phyloP scores from a whole-genome alignment of 2,329 filamentous ascomycete species.

The Cladosporium velox region DNA sequence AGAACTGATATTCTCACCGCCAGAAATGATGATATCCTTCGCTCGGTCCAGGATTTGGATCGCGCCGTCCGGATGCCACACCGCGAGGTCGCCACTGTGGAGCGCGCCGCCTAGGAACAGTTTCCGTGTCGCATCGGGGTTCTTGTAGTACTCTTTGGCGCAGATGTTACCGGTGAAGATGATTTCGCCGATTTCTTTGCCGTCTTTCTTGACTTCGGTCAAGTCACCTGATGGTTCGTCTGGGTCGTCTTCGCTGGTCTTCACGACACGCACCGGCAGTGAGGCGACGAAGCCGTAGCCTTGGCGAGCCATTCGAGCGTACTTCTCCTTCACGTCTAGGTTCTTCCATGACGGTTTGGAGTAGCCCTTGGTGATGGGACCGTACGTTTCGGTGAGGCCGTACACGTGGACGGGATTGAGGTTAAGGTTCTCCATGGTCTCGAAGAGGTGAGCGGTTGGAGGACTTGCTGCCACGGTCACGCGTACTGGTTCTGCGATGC shows the following conservation, averaged over 20 bases:
- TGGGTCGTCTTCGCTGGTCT: constrained; percentile 64
- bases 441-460: constrained; percentile 85
- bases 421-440: constrained; percentile 87
- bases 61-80: constrained; percentile 88
- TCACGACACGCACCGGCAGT: constrained; percentile 78
- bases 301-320: constrained; percentile 87
- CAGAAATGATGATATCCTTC: constrained; percentile 98
- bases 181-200: constrained; percentile 78
- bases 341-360: constrained; percentile 80
- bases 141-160: constrained; percentile 88
- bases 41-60: constrained; percentile 90
- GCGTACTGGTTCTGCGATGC: constrained; percentile 64
- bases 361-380: constrained; percentile 93
- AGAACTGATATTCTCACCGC: constrained; percentile 95
- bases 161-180: constrained; percentile 92
- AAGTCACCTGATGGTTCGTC: constrained; percentile 53
- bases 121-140: constrained; percentile 79
- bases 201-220: constrained; percentile 67
- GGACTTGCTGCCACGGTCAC: constrained; percentile 94
- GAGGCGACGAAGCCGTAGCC: constrained; percentile 88
- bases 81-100: constrained; percentile 89
- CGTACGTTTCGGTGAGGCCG: constrained; percentile 85
- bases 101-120: constrained; percentile 83
- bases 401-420: constrained; percentile 92
- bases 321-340: constrained; percentile 74